Percentiles rank a stretch among this genome's conserved stretches.
phyloP scores from a whole-genome alignment of 2,329 filamentous ascomycete genomes.

The Volutella citrinella region DNA sequence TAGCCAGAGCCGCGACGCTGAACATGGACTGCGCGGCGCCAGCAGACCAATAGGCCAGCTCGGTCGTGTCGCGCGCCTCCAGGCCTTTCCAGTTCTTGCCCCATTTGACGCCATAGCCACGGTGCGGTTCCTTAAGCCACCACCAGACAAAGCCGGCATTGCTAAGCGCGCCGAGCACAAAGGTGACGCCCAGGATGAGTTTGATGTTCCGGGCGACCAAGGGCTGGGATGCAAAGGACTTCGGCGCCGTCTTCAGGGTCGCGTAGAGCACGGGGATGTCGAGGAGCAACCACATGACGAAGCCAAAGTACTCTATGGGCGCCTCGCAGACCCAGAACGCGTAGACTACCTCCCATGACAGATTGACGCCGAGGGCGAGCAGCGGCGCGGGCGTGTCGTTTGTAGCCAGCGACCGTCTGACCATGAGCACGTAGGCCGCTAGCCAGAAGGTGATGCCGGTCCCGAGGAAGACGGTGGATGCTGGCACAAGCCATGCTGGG shows the following conservation, averaged over 20 bases:
- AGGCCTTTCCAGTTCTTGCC: slow-evolving; percentile 42
- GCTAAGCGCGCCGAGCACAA: slow-evolving; percentile 34
- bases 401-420: slow-evolving; percentile 41
- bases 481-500: slow-evolving; percentile 36
- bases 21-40: slow-evolving; percentile 40
- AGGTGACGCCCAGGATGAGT: slow-evolving; percentile 32
- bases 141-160: slow-evolving; percentile 44
- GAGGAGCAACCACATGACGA: slow-evolving; percentile 46
- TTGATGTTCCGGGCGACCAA: slow-evolving; percentile 40
- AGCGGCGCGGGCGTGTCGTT: slow-evolving; percentile 49
- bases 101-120: slow-evolving; percentile 40
- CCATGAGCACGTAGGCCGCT: slow-evolving; percentile 45
- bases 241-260: slow-evolving; percentile 40
- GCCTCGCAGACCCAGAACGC: slow-evolving; percentile 44
- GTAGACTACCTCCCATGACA: slow-evolving; percentile 52
- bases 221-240: slow-evolving; percentile 41
- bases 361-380: slow-evolving; percentile 45
- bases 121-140: slow-evolving; percentile 43
- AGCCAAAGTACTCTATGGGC: slow-evolving; percentile 40
- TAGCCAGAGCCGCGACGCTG: slow-evolving; percentile 38
- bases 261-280: slow-evolving; percentile 46
- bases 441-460: slow-evolving; percentile 40
- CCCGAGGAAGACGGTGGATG: slow-evolving; percentile 32
- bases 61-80: slow-evolving; percentile 44
- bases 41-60: slow-evolving; percentile 48